phyloP scores from a whole-genome alignment of 768 basidiomycete genomes.

The Pleurotus platypus region DNA sequence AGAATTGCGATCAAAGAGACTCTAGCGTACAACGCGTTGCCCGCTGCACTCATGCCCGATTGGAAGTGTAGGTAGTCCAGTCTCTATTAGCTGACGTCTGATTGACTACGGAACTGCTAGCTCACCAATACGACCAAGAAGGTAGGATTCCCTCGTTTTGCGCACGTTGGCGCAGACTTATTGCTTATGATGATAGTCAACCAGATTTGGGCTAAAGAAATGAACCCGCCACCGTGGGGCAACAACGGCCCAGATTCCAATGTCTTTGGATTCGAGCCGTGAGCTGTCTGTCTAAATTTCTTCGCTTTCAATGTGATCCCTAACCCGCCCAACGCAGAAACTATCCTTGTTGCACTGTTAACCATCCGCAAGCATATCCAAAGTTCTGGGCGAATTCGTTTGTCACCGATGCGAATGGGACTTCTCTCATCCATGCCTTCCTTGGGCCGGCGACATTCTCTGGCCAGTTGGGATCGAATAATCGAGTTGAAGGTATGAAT shows the following conservation, averaged over 20 bases:
- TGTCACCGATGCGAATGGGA: conserved; percentile 24
- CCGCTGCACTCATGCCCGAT: conserved; percentile 34
- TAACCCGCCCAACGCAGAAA: conserved; percentile 20
- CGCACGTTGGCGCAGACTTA: neutral
- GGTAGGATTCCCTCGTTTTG: conserved; percentile 16
- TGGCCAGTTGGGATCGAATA: conserved; percentile 26
- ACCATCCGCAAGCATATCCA: conserved; percentile 36
- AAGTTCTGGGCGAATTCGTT: conserved; percentile 42
- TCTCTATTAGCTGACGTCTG: neutral
- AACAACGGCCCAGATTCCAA: conserved; percentile 36
- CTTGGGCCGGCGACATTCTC: conserved; percentile 35
- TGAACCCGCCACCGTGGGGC: conserved; percentile 34
- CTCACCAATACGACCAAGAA: conserved; percentile 42
- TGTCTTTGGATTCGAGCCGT: conserved; percentile 42
- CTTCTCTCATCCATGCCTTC: conserved; percentile 31
- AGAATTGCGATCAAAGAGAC: neutral
- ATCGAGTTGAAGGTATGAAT: conserved; percentile 26
- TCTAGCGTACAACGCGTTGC: conserved; percentile 37
- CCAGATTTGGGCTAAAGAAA: conserved; percentile 37
- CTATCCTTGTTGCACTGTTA: conserved; percentile 41
- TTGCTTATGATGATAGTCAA: conserved; percentile 23
- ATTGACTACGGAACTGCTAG: conserved; percentile 12
- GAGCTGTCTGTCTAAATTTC: conserved; percentile 1
- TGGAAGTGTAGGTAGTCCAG: conserved; percentile 27
- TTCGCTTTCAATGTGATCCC: neutral